phyloP scores from a whole-genome alignment of 2,329 filamentous ascomycete genomes.

The Chrysoporthe cubensis region DNA sequence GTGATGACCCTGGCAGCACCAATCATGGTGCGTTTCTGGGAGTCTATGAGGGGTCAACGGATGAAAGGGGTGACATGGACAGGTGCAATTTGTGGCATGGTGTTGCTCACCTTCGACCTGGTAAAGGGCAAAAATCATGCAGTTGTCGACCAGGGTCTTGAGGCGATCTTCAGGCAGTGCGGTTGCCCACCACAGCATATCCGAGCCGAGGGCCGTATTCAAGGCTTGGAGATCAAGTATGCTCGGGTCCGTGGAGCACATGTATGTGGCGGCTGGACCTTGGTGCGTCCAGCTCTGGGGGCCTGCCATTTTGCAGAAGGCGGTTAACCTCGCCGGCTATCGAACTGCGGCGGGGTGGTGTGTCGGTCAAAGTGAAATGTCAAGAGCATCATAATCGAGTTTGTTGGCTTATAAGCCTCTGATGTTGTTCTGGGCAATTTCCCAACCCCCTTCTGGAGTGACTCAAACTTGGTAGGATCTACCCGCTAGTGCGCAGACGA shows the following conservation, averaged over 20 bases:
- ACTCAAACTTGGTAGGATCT: background rate
- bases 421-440: background rate
- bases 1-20: conserved; percentile 69
- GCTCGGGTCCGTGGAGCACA: conserved; percentile 63
- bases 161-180: conserved; percentile 53
- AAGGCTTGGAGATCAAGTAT: conserved; percentile 59
- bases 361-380: background rate
- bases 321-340: background rate
- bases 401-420: background rate
- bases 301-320: background rate
- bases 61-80: background rate
- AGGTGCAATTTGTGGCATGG: conserved; percentile 28
- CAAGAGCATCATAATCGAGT: background rate
- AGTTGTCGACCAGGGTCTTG: conserved; percentile 58
- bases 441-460: background rate
- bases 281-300: conserved; percentile 51
- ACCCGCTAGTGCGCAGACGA: background rate
- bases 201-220: conserved; percentile 58
- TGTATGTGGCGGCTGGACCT: conserved; percentile 48
- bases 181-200: conserved; percentile 65
- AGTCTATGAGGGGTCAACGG: background rate
- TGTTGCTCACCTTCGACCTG: conserved; percentile 13
- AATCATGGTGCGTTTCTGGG: conserved; percentile 40
- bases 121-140: conserved; percentile 65
- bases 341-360: background rate